These are phyloP conservation scores for Neurospora tetraspora DNA, from an alignment of 495 filamentous ascomycete species.

Conservation along the genomic window DNA sequence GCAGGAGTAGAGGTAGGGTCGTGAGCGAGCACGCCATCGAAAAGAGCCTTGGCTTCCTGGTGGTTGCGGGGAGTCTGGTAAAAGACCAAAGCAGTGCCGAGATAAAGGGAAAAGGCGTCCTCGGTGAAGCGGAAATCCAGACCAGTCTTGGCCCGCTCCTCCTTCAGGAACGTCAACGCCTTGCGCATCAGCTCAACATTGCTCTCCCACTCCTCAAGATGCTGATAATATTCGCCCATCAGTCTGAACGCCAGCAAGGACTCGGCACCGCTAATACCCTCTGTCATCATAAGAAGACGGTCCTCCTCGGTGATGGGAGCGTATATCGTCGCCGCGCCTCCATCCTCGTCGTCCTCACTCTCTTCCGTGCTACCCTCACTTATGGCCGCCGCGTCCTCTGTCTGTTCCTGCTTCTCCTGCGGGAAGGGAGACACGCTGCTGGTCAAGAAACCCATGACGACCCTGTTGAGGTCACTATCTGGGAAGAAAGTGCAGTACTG, in stretches of 20 bases:
- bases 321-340: constrained; percentile 36
- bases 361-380: constrained; percentile 2
- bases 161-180: constrained; percentile 49
- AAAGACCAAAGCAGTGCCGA: constrained; percentile 75
- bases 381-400: constrained; percentile 11
- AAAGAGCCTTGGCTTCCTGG: constrained; percentile 71
- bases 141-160: constrained; percentile 54
- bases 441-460: constrained; percentile 67
- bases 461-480: constrained; percentile 66
- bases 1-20: constrained; percentile 66
- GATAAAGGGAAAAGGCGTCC: constrained; percentile 62
- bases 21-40: constrained; percentile 64
- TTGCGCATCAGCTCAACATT: constrained; percentile 69
- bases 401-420: constrained; percentile 15
- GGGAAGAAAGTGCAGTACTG: constrained; percentile 82
- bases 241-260: constrained; percentile 79
- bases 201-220: constrained; percentile 78
- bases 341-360: constrained; percentile 44
- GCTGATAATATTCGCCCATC: constrained; percentile 74
- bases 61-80: constrained; percentile 87
- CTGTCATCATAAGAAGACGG: constrained; percentile 67
- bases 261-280: constrained; percentile 62
- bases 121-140: constrained; percentile 52
- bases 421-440: constrained; percentile 84
- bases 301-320: constrained; percentile 56